Evolutionary conservation across 768 basidiomycete species (phyloP).

Genomic region (Rhizopogon salebrosus): DNA sequence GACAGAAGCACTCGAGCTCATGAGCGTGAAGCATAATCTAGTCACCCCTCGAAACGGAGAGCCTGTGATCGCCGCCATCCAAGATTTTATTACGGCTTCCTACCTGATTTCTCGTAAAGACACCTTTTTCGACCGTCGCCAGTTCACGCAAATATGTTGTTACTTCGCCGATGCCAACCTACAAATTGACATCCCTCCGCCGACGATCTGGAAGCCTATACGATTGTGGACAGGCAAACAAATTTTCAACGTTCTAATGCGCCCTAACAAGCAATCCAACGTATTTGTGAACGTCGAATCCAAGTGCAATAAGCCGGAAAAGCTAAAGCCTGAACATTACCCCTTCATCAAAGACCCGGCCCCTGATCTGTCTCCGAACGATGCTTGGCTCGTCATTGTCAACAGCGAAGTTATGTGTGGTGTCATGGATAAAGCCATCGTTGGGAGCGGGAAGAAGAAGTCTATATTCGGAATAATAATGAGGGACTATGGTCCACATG

Average conservation of each 20-base stretch:
- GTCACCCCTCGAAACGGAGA: slow-evolving; percentile 98
- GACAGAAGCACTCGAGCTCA: slow-evolving; percentile 93
- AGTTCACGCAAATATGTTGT: slow-evolving; percentile 95
- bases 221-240: slow-evolving; percentile 98
- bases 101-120: slow-evolving; percentile 93
- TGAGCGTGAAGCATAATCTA: slow-evolving; percentile 95
- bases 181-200: slow-evolving; percentile 94
- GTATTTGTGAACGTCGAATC: slow-evolving; percentile 93
- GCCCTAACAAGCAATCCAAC: slow-evolving; percentile 78
- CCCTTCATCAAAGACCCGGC: slow-evolving; percentile 49
- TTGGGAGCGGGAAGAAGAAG: slow-evolving; percentile 98
- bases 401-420: slow-evolving; percentile 99
- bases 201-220: slow-evolving; percentile 88
- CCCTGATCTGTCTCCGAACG: slow-evolving; percentile 90
- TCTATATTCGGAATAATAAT: slow-evolving; percentile 98
- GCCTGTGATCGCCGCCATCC: slow-evolving; percentile 98
- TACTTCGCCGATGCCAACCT: slow-evolving; percentile 89
- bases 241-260: slow-evolving; percentile 96
- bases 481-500: slow-evolving; percentile 92
- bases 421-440: slow-evolving; percentile 96
- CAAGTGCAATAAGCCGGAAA: slow-evolving; percentile 88
- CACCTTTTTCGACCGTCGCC: slow-evolving; percentile 86
- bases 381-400: slow-evolving; percentile 94
- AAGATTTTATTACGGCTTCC: slow-evolving; percentile 99
- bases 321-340: slow-evolving; percentile 62